phyloP scores from a whole-genome alignment of 2,329 filamentous ascomycete species.

The Fusarium austroafricanum region DNA sequence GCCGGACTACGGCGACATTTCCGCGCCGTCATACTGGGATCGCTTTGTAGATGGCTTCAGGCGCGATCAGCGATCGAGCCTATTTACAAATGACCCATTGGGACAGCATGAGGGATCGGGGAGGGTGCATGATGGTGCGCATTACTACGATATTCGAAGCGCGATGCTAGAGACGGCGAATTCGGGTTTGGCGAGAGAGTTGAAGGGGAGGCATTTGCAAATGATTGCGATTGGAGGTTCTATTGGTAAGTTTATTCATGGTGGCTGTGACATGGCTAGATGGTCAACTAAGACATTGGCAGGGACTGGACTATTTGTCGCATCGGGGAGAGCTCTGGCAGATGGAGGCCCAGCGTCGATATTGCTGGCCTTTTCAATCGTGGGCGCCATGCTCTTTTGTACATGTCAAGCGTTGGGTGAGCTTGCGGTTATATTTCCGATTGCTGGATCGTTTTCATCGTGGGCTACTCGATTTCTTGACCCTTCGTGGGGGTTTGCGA shows the following conservation, averaged over 20 bases:
- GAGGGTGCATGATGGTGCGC: conserved; percentile 53
- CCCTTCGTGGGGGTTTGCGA: conserved; percentile 93
- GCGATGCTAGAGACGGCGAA: conserved; percentile 80
- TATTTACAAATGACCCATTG: conserved; percentile 60
- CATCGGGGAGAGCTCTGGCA: conserved; percentile 77
- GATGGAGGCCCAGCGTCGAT: conserved; percentile 82
- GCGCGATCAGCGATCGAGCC: conserved; percentile 65
- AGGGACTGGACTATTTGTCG: conserved; percentile 89
- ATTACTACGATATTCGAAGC: conserved; percentile 66
- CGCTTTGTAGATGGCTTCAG: conserved; percentile 72
- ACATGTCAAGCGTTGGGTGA: conserved; percentile 93
- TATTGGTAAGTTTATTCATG: conserved; percentile 68
- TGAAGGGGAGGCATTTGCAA: conserved; percentile 89
- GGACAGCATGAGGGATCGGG: conserved; percentile 48
- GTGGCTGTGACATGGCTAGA: conserved; percentile 5
- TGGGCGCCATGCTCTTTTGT: conserved; percentile 90
- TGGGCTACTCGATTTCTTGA: conserved; percentile 94
- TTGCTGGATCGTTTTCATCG: conserved; percentile 90
- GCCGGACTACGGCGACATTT: conserved; percentile 57
- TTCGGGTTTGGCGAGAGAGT: conserved; percentile 77
- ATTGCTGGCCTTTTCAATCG: conserved; percentile 80
- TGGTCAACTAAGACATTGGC: conserved; percentile 29
- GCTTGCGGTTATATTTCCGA: conserved; percentile 88
- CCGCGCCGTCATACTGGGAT: conserved; percentile 50
- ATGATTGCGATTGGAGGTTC: conserved; percentile 98